Evolutionary conservation across 306 rosid genomes (phyloP).

Genomic region (Rosa multiflora): DNA sequence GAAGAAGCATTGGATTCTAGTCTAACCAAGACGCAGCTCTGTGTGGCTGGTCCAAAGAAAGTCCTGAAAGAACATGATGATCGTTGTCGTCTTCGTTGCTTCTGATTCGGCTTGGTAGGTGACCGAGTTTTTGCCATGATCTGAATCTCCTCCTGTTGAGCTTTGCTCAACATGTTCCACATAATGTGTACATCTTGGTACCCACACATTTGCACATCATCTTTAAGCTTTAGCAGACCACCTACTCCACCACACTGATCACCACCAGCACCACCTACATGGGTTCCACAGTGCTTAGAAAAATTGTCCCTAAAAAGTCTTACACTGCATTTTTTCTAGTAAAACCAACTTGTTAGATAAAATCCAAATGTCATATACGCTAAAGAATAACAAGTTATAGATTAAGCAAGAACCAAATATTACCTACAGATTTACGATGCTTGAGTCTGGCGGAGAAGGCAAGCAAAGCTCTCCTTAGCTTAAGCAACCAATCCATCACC

Average conservation of each 20-base stretch:
- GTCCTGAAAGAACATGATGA: conserved; percentile 5
- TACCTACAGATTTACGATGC: conserved; percentile 43
- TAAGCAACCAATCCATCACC: conserved; percentile 51
- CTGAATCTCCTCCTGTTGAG: conserved; percentile 8
- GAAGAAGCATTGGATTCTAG: conserved; percentile 11
- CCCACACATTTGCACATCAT: conserved; percentile 57
- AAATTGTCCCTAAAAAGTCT: not conserved
- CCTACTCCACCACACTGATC: not conserved
- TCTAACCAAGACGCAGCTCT: conserved; percentile 17
- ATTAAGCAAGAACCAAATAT: not conserved
- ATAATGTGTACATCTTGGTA: conserved; percentile 59
- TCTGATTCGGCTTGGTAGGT: not conserved
- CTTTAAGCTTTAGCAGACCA: conserved; percentile 50
- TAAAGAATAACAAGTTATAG: not conserved
- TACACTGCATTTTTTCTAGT: not conserved
- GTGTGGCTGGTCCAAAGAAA: conserved; percentile 6
- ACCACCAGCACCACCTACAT: conserved; percentile 10
- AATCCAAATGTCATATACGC: not conserved
- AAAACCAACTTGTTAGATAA: not conserved
- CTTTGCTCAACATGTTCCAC: conserved; percentile 58
- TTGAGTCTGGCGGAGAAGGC: conserved; percentile 37
- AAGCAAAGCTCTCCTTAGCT: conserved; percentile 39
- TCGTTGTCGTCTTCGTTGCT: not conserved
- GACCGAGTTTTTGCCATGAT: not conserved
- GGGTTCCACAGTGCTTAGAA: conserved; percentile 10